Evolutionary conservation across 352 stramenopile genomes (phyloP).

Genomic region (Pythium phragmiticola): DNA sequence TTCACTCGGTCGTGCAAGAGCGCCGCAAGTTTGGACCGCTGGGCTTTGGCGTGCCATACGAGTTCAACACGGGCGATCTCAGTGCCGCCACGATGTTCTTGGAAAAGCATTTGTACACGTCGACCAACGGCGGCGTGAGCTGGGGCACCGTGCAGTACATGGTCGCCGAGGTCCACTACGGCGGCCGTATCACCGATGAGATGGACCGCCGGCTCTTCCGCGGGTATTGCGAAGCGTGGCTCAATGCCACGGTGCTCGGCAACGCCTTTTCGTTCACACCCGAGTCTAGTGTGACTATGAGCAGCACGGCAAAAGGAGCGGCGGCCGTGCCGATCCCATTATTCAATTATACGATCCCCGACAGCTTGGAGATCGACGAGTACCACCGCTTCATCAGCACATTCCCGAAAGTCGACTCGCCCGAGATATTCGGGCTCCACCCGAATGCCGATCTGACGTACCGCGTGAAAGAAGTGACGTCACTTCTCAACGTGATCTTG

Average conservation of each 20-base stretch:
- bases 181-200: constrained; percentile 78
- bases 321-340: constrained; percentile 15
- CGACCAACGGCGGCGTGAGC: constrained; percentile 33
- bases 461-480: constrained; percentile 71
- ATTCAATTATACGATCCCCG: constrained; percentile 58
- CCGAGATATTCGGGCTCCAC: constrained; percentile 80
- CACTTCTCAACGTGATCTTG: constrained; percentile 55
- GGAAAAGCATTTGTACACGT: constrained; percentile 71
- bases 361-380: constrained; percentile 49
- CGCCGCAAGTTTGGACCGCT: constrained; percentile 74
- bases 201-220: constrained; percentile 74
- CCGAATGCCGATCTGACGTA: constrained; percentile 80
- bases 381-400: constrained; percentile 57
- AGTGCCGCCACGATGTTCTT: constrained; percentile 64
- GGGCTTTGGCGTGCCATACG: constrained; percentile 73
- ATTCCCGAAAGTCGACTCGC: constrained; percentile 75
- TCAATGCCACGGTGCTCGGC: constrained; percentile 58
- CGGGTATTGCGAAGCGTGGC: constrained; percentile 71
- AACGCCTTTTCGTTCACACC: constrained; percentile 72
- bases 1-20: constrained; percentile 77
- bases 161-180: constrained; percentile 81
- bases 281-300: constrained; percentile 36
- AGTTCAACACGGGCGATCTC: constrained; percentile 78
- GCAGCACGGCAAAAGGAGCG: constrained; percentile 14
- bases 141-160: constrained; percentile 84